Conservation (phyloP, 495 filamentous ascomycete genomes). For the Neurospora sp. region DNA sequence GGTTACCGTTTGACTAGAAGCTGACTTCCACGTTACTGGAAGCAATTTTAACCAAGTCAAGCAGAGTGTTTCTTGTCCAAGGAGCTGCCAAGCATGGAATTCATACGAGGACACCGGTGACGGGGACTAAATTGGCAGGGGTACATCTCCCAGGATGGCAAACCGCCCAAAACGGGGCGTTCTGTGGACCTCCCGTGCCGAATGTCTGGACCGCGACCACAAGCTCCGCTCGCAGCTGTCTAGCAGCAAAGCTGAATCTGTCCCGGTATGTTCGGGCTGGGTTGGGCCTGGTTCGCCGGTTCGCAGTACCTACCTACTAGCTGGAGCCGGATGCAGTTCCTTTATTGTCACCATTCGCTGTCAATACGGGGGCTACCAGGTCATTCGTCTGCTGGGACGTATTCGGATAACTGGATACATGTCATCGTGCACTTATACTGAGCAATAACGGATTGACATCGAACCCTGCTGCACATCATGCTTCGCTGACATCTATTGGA, state of each 20-base stretch:
- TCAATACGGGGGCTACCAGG: not conserved
- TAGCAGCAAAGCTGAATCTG: not conserved
- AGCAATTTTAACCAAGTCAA: conserved; percentile 16
- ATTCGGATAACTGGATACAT: not conserved
- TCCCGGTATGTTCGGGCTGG: not conserved
- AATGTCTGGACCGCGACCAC: conserved; percentile 3
- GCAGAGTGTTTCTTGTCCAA: conserved; percentile 5
- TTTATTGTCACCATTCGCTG: not conserved
- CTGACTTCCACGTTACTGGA: conserved; percentile 12
- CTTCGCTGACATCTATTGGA: not conserved
- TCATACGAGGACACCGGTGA: conserved; percentile 17
- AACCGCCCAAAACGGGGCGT: not conserved
- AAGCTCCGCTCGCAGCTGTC: not conserved
- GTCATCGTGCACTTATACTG: not conserved
- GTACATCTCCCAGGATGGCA: conserved; percentile 5
- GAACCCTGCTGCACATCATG: conserved; percentile 22
- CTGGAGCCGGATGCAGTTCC: not conserved
- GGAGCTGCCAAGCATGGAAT: conserved; percentile 14
- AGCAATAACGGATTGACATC: not conserved
- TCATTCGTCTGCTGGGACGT: not conserved
- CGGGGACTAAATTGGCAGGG: conserved; percentile 10
- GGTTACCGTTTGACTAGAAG: not conserved
- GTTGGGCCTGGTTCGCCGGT: not conserved
- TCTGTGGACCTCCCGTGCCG: not conserved
- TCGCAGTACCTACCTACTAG: not conserved